Conservation (phyloP, 2,329 filamentous ascomycete species). For the Hymenoscyphus albidus region DNA sequence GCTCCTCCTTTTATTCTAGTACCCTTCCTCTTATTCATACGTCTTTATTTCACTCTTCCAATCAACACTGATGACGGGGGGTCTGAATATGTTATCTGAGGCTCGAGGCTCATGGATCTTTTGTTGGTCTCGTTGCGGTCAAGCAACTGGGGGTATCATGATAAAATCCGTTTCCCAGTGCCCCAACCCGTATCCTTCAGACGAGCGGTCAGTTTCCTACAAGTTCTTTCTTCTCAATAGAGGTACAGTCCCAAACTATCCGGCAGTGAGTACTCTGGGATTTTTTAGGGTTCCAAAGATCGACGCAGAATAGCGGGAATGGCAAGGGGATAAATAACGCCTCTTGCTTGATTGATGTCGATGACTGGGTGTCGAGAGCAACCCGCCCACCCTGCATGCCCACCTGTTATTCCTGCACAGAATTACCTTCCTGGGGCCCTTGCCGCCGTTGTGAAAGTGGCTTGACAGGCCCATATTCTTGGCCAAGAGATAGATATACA, state of each 20-base stretch:
- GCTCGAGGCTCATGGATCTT: background rate
- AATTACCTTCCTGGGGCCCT: background rate
- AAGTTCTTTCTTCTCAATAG: background rate
- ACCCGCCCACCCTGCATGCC: background rate
- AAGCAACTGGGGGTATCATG: background rate
- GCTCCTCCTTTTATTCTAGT: background rate
- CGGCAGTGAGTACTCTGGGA: background rate
- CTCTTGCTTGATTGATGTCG: background rate
- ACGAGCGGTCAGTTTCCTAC: background rate
- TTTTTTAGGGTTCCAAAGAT: background rate
- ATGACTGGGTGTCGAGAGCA: background rate
- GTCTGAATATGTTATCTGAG: background rate
- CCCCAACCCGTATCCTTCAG: background rate
- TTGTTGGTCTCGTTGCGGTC: background rate
- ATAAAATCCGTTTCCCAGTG: background rate
- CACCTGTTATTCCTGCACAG: background rate
- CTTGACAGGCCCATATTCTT: slow-evolving; percentile 3
- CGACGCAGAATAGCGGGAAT: background rate
- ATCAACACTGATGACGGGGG: background rate
- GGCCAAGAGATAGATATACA: background rate
- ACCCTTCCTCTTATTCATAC: background rate
- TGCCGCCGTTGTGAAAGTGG: background rate
- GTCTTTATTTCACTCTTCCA: background rate
- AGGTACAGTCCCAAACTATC: background rate
- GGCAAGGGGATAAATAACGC: background rate